These are phyloP conservation scores for Penicillium capsulatum DNA, from an alignment of 2,329 filamentous ascomycete genomes.

Conservation along the genomic window DNA sequence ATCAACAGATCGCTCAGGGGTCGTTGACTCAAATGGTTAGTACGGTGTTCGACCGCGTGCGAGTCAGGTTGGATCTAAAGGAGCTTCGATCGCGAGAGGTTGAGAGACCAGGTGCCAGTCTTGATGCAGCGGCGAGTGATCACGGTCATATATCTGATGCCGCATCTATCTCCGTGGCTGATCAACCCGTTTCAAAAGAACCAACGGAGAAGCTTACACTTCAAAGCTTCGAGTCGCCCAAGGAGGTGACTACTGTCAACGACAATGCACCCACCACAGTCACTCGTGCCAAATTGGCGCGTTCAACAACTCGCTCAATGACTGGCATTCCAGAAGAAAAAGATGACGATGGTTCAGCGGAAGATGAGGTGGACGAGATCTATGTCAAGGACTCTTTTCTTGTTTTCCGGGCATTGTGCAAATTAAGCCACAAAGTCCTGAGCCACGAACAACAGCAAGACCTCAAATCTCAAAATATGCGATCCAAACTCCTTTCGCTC, in stretches of 20 bases:
- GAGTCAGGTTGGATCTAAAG: constrained; percentile 78
- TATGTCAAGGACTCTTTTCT: constrained; percentile 97
- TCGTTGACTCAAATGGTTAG: constrained; percentile 98
- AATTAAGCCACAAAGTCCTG: constrained; percentile 87
- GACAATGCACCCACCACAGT: constrained; percentile 66
- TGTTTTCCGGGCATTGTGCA: constrained; percentile 96
- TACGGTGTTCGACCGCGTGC: constrained; percentile 94
- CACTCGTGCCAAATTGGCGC: constrained; percentile 52
- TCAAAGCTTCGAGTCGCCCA: constrained; percentile 65
- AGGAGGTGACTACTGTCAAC: constrained; percentile 62
- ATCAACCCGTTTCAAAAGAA: constrained; percentile 50
- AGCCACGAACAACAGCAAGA: constrained; percentile 89
- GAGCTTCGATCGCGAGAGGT: constrained; percentile 61
- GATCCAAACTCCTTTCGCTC: constrained; percentile 90
- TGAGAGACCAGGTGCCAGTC: constrained; percentile 33
- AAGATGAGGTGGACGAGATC: constrained; percentile 82
- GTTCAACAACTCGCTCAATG: constrained; percentile 45
- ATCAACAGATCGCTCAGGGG: constrained; percentile 95
- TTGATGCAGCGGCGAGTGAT: constrained; percentile 41
- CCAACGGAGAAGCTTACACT: constrained; percentile 59
- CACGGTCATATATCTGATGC: constrained; percentile 45
- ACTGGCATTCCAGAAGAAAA: constrained; percentile 36
- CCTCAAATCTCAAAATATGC: constrained; percentile 89
- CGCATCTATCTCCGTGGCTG: constrained; percentile 32
- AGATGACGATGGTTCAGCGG: constrained; percentile 39